Conservation (phyloP, 306 rosid genomes). For the Begonia fuchsioides region DNA sequence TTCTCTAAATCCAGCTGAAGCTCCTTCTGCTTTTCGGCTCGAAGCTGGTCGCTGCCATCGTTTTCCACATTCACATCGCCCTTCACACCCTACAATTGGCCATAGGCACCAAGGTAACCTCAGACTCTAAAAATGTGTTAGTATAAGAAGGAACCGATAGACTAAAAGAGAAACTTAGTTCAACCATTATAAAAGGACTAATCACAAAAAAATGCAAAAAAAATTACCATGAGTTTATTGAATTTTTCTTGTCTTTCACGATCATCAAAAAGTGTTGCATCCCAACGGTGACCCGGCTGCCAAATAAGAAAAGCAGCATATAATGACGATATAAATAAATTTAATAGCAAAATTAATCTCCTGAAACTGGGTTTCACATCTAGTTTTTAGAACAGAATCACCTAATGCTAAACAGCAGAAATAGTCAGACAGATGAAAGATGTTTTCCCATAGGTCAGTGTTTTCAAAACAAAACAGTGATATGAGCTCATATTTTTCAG, state of each 20-base stretch:
- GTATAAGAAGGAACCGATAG: conserved; percentile 23
- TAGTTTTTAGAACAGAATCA: no score
- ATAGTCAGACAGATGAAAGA: no score
- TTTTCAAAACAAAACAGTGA: no score
- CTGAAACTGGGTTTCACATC: neutral
- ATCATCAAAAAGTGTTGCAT: conserved; percentile 48
- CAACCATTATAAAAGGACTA: conserved; percentile 15
- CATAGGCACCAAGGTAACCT: conserved; percentile 98
- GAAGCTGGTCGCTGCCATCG: conserved; percentile 24
- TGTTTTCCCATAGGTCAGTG: no score
- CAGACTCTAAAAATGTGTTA: conserved; percentile 98
- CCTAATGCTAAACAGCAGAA: no score
- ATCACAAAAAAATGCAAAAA: conserved; percentile 3
- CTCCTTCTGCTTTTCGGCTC: conserved; percentile 74
- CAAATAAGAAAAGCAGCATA: conserved; percentile 13
- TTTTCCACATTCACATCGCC: conserved; percentile 59
- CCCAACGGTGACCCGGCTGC: conserved; percentile 87
- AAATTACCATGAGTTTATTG: conserved; percentile 93
- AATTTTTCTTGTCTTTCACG: conserved; percentile 91
- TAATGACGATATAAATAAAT: conserved; percentile 1
- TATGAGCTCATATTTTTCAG: no score
- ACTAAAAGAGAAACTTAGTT: conserved; percentile 22
- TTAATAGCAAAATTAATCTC: neutral
- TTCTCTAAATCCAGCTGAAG: conserved; percentile 89
- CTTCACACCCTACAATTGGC: conserved; percentile 98